These are phyloP conservation scores for Chrysosporium queenslandicum DNA, from an alignment of 2,329 filamentous ascomycete genomes.

Conservation along the genomic window DNA sequence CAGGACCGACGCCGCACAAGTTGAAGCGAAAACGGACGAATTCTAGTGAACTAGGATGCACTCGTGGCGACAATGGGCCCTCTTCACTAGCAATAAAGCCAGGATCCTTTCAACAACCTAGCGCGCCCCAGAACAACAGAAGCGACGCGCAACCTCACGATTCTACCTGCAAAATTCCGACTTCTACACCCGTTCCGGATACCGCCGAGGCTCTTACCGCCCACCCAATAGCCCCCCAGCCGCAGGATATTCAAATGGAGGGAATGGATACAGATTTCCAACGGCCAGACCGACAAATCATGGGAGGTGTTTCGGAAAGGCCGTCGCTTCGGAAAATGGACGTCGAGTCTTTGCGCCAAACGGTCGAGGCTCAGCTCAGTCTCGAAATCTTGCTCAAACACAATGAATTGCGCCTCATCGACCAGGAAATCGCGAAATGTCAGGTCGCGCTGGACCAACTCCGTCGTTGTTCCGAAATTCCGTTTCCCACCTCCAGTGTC, in stretches of 20 bases:
- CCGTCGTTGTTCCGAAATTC: constrained; percentile 81
- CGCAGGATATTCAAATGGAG: not conserved
- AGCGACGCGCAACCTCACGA: not conserved
- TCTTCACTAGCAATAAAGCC: constrained; percentile 3
- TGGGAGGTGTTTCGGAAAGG: not conserved
- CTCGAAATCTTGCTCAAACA: constrained; percentile 91
- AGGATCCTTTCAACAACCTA: not conserved
- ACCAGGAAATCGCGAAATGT: constrained; percentile 93
- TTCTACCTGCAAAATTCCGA: not conserved
- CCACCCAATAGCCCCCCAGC: not conserved
- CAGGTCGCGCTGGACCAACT: constrained; percentile 89
- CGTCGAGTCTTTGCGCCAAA: constrained; percentile 51
- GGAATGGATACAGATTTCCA: not conserved
- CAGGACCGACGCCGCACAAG: constrained; percentile 30
- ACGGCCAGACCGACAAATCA: not conserved
- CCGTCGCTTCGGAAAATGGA: constrained; percentile 18
- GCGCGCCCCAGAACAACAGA: not conserved
- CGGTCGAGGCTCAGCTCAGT: constrained; percentile 77
- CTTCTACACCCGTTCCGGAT: not conserved
- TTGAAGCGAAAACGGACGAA: constrained; percentile 51
- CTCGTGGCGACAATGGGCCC: constrained; percentile 12
- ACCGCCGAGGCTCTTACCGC: not conserved
- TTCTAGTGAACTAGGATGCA: constrained; percentile 34
- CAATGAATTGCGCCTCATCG: constrained; percentile 83
- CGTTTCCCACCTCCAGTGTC: constrained; percentile 64